phyloP scores from a whole-genome alignment of 106 monocot genomes.

The Cymbidium sinense region DNA sequence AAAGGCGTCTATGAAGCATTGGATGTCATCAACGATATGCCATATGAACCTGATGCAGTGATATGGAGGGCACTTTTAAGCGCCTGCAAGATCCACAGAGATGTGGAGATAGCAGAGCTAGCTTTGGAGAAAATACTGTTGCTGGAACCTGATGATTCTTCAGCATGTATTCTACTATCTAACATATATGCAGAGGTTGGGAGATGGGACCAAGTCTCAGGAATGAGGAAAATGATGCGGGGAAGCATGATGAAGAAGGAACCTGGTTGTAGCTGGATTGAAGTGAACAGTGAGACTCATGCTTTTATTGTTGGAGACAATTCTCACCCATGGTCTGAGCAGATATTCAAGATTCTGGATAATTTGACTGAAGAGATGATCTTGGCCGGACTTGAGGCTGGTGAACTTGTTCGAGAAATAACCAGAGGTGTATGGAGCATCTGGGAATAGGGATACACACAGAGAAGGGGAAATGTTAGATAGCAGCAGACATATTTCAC shows the following conservation, averaged over 20 bases:
- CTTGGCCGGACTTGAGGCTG: slow-evolving; percentile 20
- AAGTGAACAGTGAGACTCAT: slow-evolving; percentile 59
- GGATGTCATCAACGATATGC: slow-evolving; percentile 55
- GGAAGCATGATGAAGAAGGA: slow-evolving; percentile 65
- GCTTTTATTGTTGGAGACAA: slow-evolving; percentile 64
- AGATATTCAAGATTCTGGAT: slow-evolving; percentile 46
- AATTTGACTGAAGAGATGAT: slow-evolving; percentile 54
- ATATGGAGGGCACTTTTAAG: slow-evolving; percentile 83
- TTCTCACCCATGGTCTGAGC: slow-evolving; percentile 43
- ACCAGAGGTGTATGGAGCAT: too few relatives aligned
- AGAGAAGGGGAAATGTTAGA: too few relatives aligned
- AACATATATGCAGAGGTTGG: slow-evolving; percentile 78
- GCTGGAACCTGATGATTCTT: slow-evolving; percentile 72
- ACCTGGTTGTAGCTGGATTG: slow-evolving; percentile 96
- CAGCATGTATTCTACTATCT: slow-evolving; percentile 60
- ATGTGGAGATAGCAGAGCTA: slow-evolving; percentile 61
- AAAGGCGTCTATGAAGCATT: slow-evolving; percentile 51
- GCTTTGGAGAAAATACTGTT: slow-evolving; percentile 41
- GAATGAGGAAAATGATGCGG: slow-evolving; percentile 65
- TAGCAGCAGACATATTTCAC: too few relatives aligned
- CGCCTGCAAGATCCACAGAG: slow-evolving; percentile 49
- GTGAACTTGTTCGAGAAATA: not conserved
- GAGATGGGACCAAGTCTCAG: slow-evolving; percentile 62
- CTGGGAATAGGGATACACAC: too few relatives aligned
- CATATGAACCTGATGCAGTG: slow-evolving; percentile 66